phyloP scores from a whole-genome alignment of 2,329 filamentous ascomycete genomes.

The Rugonectria rugulosa region DNA sequence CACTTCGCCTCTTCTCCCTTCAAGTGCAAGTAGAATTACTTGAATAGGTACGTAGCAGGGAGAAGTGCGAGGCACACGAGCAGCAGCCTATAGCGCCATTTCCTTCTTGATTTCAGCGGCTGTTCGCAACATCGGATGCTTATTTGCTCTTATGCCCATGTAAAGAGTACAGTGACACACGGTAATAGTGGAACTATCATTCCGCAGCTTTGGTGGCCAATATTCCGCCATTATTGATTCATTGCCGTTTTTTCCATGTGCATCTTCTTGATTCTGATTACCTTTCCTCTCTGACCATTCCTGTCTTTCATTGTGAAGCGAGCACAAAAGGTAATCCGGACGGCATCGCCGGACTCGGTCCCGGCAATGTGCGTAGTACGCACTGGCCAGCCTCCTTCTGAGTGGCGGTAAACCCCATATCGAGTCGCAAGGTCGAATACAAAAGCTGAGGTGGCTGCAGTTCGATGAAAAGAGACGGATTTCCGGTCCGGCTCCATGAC shows the following conservation, averaged over 20 bases:
- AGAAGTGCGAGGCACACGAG: too few relatives aligned
- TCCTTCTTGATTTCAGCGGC: slow-evolving; percentile 39
- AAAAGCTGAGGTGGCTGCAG: slow-evolving; percentile 5
- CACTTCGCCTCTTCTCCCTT: not conserved
- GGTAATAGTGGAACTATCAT: not conserved
- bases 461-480: slow-evolving; percentile 2
- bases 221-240: slow-evolving; percentile 12
- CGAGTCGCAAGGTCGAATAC: too few relatives aligned
- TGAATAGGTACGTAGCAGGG: too few relatives aligned
- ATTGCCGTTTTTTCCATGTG: slow-evolving; percentile 7
- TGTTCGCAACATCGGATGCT: slow-evolving; percentile 31
- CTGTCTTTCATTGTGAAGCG: too few relatives aligned
- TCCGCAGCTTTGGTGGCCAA: slow-evolving; percentile 19
- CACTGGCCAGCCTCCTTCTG: slow-evolving; percentile 8
- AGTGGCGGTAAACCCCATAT: slow-evolving; percentile 15
- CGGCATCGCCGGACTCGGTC: slow-evolving; percentile 16
- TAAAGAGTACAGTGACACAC: slow-evolving; percentile 25
- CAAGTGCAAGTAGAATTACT: too few relatives aligned
- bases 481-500: slow-evolving; percentile 20
- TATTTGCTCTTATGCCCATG: slow-evolving; percentile 34
- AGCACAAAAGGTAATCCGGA: not conserved
- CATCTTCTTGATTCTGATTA: not conserved
- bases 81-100: slow-evolving; percentile 22
- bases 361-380: not conserved
- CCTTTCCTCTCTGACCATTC: not conserved